Base-by-base conservation (phyloP, 305 asterid species). In the Fraxinus latifolia region DNA sequence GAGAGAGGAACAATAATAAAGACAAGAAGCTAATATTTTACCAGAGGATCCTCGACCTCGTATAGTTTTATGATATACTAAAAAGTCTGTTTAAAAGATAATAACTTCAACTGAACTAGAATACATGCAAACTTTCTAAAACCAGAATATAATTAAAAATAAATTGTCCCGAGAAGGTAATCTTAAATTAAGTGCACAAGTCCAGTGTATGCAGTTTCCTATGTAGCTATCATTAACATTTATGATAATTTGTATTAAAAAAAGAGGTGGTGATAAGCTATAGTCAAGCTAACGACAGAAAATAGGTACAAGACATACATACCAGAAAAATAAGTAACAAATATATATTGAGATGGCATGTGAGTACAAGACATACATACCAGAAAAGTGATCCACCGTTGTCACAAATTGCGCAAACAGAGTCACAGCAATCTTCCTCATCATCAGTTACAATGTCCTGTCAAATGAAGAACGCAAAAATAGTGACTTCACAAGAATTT, bases 321-420 rank as follows among this genome's bases (percentile, higher is more conserved):
- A 44, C 77, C 42, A 62, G 73, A 78, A 72, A 80, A 33, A 80
- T 39, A 27, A 80, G 67, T 17, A 17, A 55, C 27, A 36, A 44
- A 77, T n/a, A 79, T 55, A 6, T 19, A 6, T 2, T 14, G 25
- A 12, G 70, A 21, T 60, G 76, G 76, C 44, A 81, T 42, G 7
- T 8, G 77, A 76, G 77, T 5, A 62, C 67, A 58, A 72, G 78
- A 70, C 76, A 60, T 65, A 79, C 95, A 77, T 89, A 93, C 98
- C 91, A 83, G 12, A 75, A 80, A 77, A 94, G 73, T 60, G 83
- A 73, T 77, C 98, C 98, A 31, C 98, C 97, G 70, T 94, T 91
- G 71, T 94, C 97, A 89, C 97, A 94, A 72, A 94, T 88, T 27
- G 97, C 94, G 73, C 98, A 93, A 39, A 91, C 93, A 74, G 87